phyloP scores from a whole-genome alignment of 2,329 filamentous ascomycete species.

The Trichoderma gracile region DNA sequence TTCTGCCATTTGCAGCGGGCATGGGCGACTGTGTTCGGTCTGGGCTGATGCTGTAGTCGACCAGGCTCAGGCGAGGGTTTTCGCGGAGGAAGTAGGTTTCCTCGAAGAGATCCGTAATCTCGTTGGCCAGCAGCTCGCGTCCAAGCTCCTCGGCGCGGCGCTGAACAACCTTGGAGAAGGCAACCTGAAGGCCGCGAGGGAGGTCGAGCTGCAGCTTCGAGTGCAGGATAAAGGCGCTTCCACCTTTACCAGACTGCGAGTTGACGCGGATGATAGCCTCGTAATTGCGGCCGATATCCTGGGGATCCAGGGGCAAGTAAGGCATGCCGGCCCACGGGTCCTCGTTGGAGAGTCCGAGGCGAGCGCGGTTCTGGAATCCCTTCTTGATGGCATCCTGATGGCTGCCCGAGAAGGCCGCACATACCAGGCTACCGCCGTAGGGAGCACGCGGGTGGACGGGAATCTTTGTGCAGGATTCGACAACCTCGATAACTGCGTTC shows the following conservation, averaged over 20 bases:
- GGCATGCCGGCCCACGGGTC: constrained; percentile 9
- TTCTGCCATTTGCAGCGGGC: constrained; percentile 1
- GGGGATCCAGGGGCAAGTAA: constrained; percentile 9
- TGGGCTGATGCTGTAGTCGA: constrained; percentile 10
- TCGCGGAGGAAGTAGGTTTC: neutral
- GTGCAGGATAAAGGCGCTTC: constrained; percentile 12
- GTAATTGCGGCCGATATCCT: constrained; percentile 15
- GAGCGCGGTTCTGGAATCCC: constrained; percentile 7
- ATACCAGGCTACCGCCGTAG: constrained; percentile 8
- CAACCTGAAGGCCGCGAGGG: constrained; percentile 4
- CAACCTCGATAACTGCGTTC: constrained; percentile 11
- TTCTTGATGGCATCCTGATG: constrained; percentile 18
- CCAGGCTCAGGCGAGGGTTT: constrained; percentile 8
- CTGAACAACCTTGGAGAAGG: constrained; percentile 12
- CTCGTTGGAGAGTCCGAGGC: neutral
- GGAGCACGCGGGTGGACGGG: constrained; percentile 14
- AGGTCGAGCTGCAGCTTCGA: constrained; percentile 7
- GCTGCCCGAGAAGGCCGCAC: constrained; percentile 15
- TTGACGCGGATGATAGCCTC: constrained; percentile 17
- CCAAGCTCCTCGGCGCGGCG: constrained; percentile 12
- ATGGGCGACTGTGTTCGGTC: constrained; percentile 14
- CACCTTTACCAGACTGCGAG: constrained; percentile 9
- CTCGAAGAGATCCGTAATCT: constrained; percentile 7
- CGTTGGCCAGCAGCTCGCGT: constrained; percentile 9
- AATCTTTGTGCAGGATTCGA: constrained; percentile 15